A percentile compares a stretch with the other conserved stretches of the same genome.
These are phyloP conservation scores for Cyberlindnera suaveolens DNA, from an alignment of 805 yeast genomes.

Conservation along the genomic window DNA sequence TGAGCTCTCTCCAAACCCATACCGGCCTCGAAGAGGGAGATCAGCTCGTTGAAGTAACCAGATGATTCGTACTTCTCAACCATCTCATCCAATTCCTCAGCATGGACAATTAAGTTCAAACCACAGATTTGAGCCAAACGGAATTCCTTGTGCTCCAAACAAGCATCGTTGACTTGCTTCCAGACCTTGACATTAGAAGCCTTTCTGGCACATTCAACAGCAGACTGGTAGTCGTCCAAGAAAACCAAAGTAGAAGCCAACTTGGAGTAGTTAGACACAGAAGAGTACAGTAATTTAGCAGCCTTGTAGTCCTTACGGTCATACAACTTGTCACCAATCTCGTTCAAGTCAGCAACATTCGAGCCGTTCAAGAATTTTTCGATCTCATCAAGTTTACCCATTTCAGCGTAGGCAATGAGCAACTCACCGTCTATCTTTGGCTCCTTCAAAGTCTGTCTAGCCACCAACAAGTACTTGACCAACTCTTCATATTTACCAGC, in stretches of 20 bases:
- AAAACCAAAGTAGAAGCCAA: slow-evolving; percentile 95
- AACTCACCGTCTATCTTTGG: slow-evolving; percentile 90
- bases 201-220: slow-evolving; percentile 98
- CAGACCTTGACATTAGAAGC: slow-evolving; percentile 91
- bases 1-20: slow-evolving; percentile 96
- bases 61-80: slow-evolving; percentile 81
- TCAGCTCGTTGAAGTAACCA: slow-evolving; percentile 89
- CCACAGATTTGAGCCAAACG: slow-evolving; percentile 98
- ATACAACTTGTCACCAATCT: slow-evolving; percentile 87
- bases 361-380: slow-evolving; percentile 79
- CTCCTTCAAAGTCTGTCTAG: slow-evolving; percentile 86
- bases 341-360: slow-evolving; percentile 88
- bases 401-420: slow-evolving; percentile 77
- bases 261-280: slow-evolving; percentile 89
- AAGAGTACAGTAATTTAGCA: slow-evolving; percentile 81
- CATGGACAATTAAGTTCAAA: slow-evolving; percentile 91
- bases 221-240: slow-evolving; percentile 87
- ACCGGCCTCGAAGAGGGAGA: slow-evolving; percentile 91
- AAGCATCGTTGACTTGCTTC: slow-evolving; percentile 96
- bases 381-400: slow-evolving; percentile 71
- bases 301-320: slow-evolving; percentile 82
- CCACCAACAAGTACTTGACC: slow-evolving; percentile 80
- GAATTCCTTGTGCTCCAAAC: slow-evolving; percentile 92
- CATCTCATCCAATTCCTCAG: slow-evolving; percentile 90
- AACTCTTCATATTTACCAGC: slow-evolving; percentile 96